phyloP scores from a whole-genome alignment of 257 asterid species.

The Linderniella brevidens region DNA sequence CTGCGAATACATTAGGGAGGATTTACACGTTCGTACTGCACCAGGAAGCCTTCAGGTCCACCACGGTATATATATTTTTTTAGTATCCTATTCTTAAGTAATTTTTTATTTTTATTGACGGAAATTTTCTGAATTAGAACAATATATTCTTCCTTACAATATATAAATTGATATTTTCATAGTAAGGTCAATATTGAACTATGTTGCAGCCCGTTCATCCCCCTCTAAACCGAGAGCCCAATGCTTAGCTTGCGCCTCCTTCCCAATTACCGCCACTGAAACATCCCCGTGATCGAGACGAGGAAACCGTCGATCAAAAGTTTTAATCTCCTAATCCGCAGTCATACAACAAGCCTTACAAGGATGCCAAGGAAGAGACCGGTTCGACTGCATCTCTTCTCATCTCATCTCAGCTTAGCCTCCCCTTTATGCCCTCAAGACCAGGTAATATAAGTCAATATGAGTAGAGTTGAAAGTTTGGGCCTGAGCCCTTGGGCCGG shows the following conservation, averaged over 20 bases:
- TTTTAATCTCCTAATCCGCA: slow-evolving; percentile 88
- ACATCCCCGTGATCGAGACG: slow-evolving; percentile 64
- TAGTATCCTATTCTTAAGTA: no score
- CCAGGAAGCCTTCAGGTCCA: slow-evolving; percentile 87
- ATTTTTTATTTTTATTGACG: no score
- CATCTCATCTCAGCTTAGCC: slow-evolving; percentile 55
- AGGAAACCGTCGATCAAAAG: slow-evolving; percentile 40
- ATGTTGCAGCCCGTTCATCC: slow-evolving; percentile 74
- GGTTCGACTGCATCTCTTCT: slow-evolving; percentile 60
- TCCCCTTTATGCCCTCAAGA: slow-evolving; percentile 64
- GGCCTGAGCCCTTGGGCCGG: no score
- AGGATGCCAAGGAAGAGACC: slow-evolving; percentile 63
- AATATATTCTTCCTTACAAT: not conserved
- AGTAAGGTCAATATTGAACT: slow-evolving; percentile 66
- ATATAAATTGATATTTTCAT: slow-evolving; percentile 5
- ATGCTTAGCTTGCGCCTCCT: slow-evolving; percentile 49
- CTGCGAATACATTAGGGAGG: slow-evolving; percentile 53
- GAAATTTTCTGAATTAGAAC: no score
- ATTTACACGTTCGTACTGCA: slow-evolving; percentile 74
- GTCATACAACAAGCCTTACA: slow-evolving; percentile 62
- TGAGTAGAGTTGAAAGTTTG: no score
- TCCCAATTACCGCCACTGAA: slow-evolving; percentile 75
- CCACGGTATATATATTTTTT: slow-evolving; percentile 25
- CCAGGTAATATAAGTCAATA: slow-evolving; percentile 21
- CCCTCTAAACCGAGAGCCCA: slow-evolving; percentile 46